Base-by-base conservation (phyloP, 345 rosid genomes). In the Cardamine chenopodiifolia region DNA sequence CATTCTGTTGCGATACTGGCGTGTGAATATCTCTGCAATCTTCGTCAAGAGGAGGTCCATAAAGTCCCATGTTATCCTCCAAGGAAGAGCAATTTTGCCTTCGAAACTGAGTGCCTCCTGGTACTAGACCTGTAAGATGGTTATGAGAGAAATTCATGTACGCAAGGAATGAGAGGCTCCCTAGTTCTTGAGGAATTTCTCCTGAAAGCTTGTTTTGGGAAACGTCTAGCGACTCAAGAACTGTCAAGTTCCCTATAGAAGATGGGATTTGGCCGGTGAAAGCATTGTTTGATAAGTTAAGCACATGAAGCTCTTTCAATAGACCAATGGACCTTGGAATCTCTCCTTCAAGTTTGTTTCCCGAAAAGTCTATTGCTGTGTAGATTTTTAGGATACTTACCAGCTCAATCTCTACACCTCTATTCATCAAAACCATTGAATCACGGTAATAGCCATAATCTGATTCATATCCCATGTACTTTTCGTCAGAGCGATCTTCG, bases 311-410 rank as follows among this genome's bases (percentile, higher is more conserved):
- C 22, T 62, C 48, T 13, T 32, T 67, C 22, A 78, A 32, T 32
- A 64, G 22, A 1, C 85, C 85, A 12, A 79, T 35, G 14, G 31
- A n/a, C 18, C 7, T 28, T 28, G 82, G 80, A 71, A 82, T 74
- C 29, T 14, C 54, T 29, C 84, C 79, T 18, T 40, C 42, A 31
- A 80, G 64, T 14, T 6, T 34, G 15, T 80, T 76, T 4, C 66
- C 35, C 3, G 80, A 72, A 47, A 79, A 40, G 11, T 58, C 73
- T n/a, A 73, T 1, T 0, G 2, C 49, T 1, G 40, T 35, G 2
- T 42, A 7, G 35, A 29, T 68, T 19, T 25, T 52, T 1, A 62
- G 26, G 4, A 71, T 58, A 28, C 34, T n/a, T 26, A 2, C 39
- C 1, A 54, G 17, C 18, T 69, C 40, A 34, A 55, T 3, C 7